Evolutionary conservation across 345 rosid genomes (phyloP), one percentile per base, ranked within the genome.

Genomic region (Hypericum androsaemum): DNA sequence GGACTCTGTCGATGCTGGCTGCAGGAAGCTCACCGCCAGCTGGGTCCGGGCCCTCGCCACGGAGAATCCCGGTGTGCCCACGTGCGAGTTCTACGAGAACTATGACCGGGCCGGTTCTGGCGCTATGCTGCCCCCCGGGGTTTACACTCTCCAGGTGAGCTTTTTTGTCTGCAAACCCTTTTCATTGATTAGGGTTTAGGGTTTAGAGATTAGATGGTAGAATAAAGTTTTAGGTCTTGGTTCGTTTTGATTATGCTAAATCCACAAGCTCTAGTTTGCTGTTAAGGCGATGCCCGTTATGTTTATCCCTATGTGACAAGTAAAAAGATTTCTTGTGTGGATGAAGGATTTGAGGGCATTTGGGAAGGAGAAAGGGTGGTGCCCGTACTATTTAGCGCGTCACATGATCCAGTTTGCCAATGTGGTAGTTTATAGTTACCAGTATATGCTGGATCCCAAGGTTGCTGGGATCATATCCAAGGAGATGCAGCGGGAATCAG

Each of bases 381-480:
- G 97, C 50, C 97, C 98, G 0, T 92, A 92, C 74, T 85, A 77
- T 66, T 74, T 92, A 60, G 97, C 97, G 0, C 72, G 98, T 54
- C 97, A 88, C 61, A 88, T 88, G 98, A 82, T 88, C 61, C 98
- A 92, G 68, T 66, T 92, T 57, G 85, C 97, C 12, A 85, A 92
- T 56, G 95, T 92, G 22, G 76, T 92, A 41, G 97, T 92, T 55
- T 92, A 92, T 62, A 92, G 95, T 71, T 92, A 92, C 64, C 98
- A 92, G 66, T 92, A 88, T 69, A 65, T 92, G 69, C 90, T 92
- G 58, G 97, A 88, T 73, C 98, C 98, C 7, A 92, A 92, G 75
- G 98, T 92, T 58, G 95, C 97, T 52, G 95, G 90, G 48, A 83
- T 92, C 57, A 88, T 92, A 72, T 92, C 98, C 0, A 92, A 92